phyloP scores from a whole-genome alignment of 129 eudicot species.

The Kitagawia praeruptora region DNA sequence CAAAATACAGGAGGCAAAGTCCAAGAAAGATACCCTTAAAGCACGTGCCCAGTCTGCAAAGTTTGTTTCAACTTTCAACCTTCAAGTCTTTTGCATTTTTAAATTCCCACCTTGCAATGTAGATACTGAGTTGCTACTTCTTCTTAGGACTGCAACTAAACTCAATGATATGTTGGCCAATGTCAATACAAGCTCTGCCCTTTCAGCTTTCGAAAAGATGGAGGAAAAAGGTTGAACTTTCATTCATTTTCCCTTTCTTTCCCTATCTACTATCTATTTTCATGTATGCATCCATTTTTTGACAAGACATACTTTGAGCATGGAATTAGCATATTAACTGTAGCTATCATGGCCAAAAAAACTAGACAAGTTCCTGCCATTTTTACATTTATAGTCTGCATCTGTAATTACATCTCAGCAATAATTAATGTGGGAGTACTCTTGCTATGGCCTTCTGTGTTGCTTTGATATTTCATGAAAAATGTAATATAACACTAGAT shows the following conservation, averaged over 20 bases:
- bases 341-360: background rate
- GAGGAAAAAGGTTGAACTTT: constrained; percentile 76
- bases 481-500: background rate
- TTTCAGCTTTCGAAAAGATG: constrained; percentile 97
- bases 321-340: background rate
- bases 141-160: constrained; percentile 76
- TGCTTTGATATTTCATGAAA: background rate
- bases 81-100: background rate
- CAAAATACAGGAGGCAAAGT: constrained; percentile 95
- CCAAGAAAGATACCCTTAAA: constrained; percentile 96
- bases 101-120: background rate
- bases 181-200: constrained; percentile 95
- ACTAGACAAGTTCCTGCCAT: background rate
- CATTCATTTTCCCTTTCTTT: constrained; percentile 5
- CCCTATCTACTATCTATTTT: background rate
- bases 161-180: constrained; percentile 90
- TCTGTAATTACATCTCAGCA: background rate
- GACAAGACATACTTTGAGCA: background rate
- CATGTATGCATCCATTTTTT: background rate
- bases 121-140: constrained; percentile 7
- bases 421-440: background rate
- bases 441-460: background rate
- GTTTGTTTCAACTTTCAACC: constrained; percentile 37
- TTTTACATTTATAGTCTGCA: background rate
- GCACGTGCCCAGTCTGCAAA: constrained; percentile 99